Base-by-base conservation (phyloP, 164 flowering plant species). In the Chimonanthus salicifolius region DNA sequence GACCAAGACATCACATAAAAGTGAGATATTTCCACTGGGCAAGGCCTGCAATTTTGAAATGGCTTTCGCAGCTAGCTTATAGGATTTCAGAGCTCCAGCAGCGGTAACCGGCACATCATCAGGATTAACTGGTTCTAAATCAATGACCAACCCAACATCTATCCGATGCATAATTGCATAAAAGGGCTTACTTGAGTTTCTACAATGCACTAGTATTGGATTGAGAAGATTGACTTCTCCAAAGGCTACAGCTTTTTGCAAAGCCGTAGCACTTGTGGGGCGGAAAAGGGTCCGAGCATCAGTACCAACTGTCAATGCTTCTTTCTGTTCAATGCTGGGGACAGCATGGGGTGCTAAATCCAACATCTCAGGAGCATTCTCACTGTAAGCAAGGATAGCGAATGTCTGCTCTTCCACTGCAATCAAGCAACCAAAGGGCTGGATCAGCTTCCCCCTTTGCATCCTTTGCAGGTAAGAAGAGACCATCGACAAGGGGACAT, bases 61-160 rank as follows among this genome's bases (percentile, higher is more conserved):
- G 62, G 92, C 88, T 79, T 88, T 90, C 11, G 94, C 89, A 4
- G 94, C 94, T 46, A 90, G 89, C 79, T 90, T 90, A 81, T 90
- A 88, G 2, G 94, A 90, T 75, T 87, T 87, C 70, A 90, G 78
- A 33, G 94, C 94, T 68, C 94, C 94, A 20, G 92, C 89, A 47
- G 94, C 88, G 43, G 91, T 87, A 13, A 86, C 86, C 9, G 87
- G 89, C 64, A 83, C 87, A 78, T 88, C 90, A 68, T 78, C 88
- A 18, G 88, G 87, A 74, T 85, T 86, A 66, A 90, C 94, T 0
- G 92, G 92, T 78, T 90, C 94, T 64, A 90, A 83, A 78, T 90
- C 94, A 67, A 90, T 83, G 60, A 87, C 87, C 77, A 90, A 73
- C 0, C 91, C 94, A 9, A 84, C 89, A 80, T 86, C 94, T 50